Conservation (phyloP, 768 basidiomycete species). For the Mycena indigotica region DNA sequence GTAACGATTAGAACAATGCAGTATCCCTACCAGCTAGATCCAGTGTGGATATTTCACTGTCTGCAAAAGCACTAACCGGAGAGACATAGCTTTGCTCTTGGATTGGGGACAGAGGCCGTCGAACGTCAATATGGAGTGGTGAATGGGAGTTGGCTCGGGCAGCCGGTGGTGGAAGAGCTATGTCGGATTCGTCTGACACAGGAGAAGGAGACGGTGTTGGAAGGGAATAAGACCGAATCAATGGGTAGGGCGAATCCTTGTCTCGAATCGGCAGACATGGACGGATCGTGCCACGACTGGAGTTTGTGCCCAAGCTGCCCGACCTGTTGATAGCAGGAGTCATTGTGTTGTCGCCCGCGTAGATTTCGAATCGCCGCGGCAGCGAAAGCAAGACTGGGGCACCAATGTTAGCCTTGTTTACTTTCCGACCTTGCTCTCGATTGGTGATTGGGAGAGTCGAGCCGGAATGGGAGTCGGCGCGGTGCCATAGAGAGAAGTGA, state of each 20-base stretch:
- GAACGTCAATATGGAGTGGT: conserved; percentile 12
- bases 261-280: neutral
- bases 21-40: conserved; percentile 7
- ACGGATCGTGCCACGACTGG: neutral
- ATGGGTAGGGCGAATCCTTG: conserved; percentile 10
- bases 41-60: conserved; percentile 13
- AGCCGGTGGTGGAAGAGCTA: neutral
- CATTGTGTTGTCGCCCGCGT: conserved; percentile 6
- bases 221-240: conserved; percentile 22
- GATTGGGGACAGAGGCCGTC: conserved; percentile 21
- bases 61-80: conserved; percentile 7
- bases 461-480: conserved; percentile 1
- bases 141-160: conserved; percentile 15
- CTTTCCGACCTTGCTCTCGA: neutral
- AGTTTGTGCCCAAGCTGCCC: neutral
- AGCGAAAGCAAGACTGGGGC: conserved; percentile 11
- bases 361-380: conserved; percentile 20
- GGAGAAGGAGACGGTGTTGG: conserved; percentile 6
- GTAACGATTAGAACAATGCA: neutral
- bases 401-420: conserved; percentile 20
- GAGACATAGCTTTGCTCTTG: conserved; percentile 14
- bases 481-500: conserved; percentile 6
- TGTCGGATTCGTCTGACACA: neutral
- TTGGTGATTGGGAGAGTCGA: too few relatives aligned
- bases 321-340: neutral